phyloP scores from a whole-genome alignment of 495 filamentous ascomycete species.

The Copromyces sp. region DNA sequence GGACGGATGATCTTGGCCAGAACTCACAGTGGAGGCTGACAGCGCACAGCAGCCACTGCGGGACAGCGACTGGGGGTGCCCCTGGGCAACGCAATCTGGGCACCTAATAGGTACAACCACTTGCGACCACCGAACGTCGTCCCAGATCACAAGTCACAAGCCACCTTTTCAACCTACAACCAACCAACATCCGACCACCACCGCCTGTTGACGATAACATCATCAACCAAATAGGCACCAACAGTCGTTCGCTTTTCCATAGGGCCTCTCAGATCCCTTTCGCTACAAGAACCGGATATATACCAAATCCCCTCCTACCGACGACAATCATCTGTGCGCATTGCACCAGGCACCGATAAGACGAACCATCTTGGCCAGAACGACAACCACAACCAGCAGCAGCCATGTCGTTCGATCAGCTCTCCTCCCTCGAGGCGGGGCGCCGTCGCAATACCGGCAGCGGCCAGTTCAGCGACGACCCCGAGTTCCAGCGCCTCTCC shows the following conservation, averaged over 20 bases:
- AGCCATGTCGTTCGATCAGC: conserved; percentile 82
- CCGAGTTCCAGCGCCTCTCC: conserved; percentile 77
- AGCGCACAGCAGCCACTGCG: background rate
- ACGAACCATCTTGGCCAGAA: background rate
- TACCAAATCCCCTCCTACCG: background rate
- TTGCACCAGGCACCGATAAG: background rate
- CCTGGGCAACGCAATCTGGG: background rate
- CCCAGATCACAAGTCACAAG: background rate
- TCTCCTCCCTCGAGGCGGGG: conserved; percentile 68
- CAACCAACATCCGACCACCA: background rate
- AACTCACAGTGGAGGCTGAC: background rate
- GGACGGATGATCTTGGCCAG: background rate
- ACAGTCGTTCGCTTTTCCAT: background rate
- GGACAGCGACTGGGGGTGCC: background rate
- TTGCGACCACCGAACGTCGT: background rate
- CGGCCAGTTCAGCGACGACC: conserved; percentile 78
- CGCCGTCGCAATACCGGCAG: conserved; percentile 21
- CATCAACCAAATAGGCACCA: background rate
- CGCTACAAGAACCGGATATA: background rate
- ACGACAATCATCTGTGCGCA: background rate
- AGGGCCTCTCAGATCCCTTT: background rate
- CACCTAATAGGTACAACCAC: background rate
- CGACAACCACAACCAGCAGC: background rate
- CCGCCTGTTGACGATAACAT: background rate
- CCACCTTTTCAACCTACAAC: background rate